Percentiles rank a stretch among this genome's conserved stretches.
Evolutionary conservation across 768 basidiomycete species (phyloP).

Genomic region (Phaffia tasmanica): DNA sequence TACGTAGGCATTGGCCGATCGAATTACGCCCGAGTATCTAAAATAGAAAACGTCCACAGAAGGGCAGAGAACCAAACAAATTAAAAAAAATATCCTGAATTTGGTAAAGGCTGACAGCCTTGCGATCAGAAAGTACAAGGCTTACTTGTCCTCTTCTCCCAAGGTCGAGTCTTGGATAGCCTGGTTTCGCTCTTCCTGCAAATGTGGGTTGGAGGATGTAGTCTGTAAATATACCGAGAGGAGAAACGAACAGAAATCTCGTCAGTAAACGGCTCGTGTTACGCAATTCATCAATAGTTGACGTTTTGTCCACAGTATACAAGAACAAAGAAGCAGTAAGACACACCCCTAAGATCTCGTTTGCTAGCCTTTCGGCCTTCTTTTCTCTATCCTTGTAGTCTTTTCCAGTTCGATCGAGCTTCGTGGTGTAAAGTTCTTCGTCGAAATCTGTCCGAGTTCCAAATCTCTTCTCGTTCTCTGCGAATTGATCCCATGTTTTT

Average conservation of each 20-base stretch:
- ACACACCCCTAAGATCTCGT: slow-evolving; percentile 77
- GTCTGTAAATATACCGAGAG: slow-evolving; percentile 40
- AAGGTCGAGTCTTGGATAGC: slow-evolving; percentile 47
- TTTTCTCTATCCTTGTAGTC: slow-evolving; percentile 83
- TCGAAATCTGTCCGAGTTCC: slow-evolving; percentile 84
- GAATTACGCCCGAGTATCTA: slow-evolving; percentile 87
- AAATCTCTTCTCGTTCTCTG: slow-evolving; percentile 81
- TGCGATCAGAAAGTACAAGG: background rate
- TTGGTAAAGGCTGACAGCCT: slow-evolving; percentile 22
- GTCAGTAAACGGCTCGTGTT: background rate
- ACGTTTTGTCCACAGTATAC: background rate
- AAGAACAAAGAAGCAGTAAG: background rate
- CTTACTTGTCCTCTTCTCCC: slow-evolving; percentile 95
- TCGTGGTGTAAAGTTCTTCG: slow-evolving; percentile 90
- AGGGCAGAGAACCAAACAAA: slow-evolving; percentile 29
- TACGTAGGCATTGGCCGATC: slow-evolving; percentile 78
- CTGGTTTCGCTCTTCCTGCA: slow-evolving; percentile 74
- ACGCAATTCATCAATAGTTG: background rate
- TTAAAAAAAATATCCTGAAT: background rate
- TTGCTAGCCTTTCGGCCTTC: slow-evolving; percentile 75
- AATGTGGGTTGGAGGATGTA: slow-evolving; percentile 61
- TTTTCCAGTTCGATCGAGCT: slow-evolving; percentile 66
- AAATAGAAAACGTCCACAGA: slow-evolving; percentile 6
- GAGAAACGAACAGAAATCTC: background rate
- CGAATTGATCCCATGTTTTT: slow-evolving; percentile 76